Conservation (phyloP, 2,329 filamentous ascomycete species). For the Alternaria sp. region DNA sequence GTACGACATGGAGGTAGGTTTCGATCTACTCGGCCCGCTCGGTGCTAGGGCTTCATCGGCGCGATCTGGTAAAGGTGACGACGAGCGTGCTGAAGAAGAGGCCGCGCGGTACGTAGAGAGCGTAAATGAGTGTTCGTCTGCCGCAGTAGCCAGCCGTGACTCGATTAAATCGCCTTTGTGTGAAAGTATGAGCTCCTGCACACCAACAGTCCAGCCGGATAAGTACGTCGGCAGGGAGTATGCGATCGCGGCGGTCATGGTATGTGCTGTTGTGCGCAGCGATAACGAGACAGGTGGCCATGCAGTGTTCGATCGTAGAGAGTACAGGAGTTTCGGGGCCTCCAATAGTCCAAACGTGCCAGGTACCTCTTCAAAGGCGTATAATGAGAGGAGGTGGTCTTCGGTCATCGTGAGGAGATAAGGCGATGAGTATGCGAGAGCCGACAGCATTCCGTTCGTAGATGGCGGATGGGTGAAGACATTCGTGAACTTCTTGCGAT, state of each 20-base stretch:
- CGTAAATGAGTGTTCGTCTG: slow-evolving; percentile 55
- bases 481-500: slow-evolving; percentile 52
- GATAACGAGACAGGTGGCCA: slow-evolving; percentile 82
- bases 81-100: slow-evolving; percentile 36
- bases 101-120: slow-evolving; percentile 38
- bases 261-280: slow-evolving; percentile 69
- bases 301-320: slow-evolving; percentile 80
- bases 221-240: slow-evolving; percentile 80
- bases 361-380: slow-evolving; percentile 60
- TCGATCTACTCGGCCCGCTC: slow-evolving; percentile 35
- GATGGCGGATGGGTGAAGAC: slow-evolving; percentile 68
- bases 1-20: slow-evolving; percentile 61
- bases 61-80: slow-evolving; percentile 33
- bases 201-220: slow-evolving; percentile 84
- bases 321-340: slow-evolving; percentile 71
- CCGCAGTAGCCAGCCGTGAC: slow-evolving; percentile 60
- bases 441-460: slow-evolving; percentile 69
- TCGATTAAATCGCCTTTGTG: slow-evolving; percentile 55
- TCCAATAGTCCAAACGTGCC: slow-evolving; percentile 27
- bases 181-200: slow-evolving; percentile 85
- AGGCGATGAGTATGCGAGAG: slow-evolving; percentile 74
- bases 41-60: slow-evolving; percentile 28
- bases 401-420: slow-evolving; percentile 81
- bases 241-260: slow-evolving; percentile 81
- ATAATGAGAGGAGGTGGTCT: slow-evolving; percentile 76